Evolutionary conservation across 106 monocot genomes (phyloP).

Genomic region (Dactylorhiza incarnata): DNA sequence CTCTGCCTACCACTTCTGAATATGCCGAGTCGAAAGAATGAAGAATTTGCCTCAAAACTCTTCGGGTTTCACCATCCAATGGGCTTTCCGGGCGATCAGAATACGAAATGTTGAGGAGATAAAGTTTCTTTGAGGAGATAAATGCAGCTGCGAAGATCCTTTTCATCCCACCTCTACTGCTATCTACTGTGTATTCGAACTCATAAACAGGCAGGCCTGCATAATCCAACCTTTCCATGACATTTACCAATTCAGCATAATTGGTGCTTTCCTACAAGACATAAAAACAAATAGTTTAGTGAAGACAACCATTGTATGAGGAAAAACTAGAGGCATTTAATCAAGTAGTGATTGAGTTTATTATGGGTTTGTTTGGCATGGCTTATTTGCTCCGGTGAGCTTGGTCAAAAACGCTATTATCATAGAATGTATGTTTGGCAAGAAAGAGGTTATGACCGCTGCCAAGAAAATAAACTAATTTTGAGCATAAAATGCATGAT

Average conservation of each 20-base stretch:
- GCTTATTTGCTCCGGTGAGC: too few species aligned
- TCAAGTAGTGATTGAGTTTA: neutral
- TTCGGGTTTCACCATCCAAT: conserved; percentile 41
- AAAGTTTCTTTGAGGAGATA: conserved; percentile 67
- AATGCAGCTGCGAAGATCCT: conserved; percentile 94
- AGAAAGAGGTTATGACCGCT: too few species aligned
- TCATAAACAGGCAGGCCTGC: conserved; percentile 65
- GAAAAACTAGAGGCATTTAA: neutral
- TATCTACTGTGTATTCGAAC: conserved; percentile 81
- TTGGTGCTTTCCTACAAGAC: conserved; percentile 81
- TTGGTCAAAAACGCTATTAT: too few species aligned
- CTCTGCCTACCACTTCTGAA: neutral
- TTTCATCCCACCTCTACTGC: conserved; percentile 90
- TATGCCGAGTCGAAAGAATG: conserved; percentile 67
- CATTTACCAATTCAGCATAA: conserved; percentile 37
- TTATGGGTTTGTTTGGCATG: too few species aligned
- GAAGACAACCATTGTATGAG: neutral
- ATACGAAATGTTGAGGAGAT: conserved; percentile 70
- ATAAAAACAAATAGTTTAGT: neutral
- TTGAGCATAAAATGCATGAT: too few species aligned
- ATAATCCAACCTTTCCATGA: conserved; percentile 44
- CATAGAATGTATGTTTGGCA: too few species aligned
- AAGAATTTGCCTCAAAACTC: conserved; percentile 71
- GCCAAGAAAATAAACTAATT: too few species aligned
- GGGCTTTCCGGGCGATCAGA: conserved; percentile 64